Evolutionary conservation across 768 basidiomycete species (phyloP).

Genomic region (Ramaria sp.): DNA sequence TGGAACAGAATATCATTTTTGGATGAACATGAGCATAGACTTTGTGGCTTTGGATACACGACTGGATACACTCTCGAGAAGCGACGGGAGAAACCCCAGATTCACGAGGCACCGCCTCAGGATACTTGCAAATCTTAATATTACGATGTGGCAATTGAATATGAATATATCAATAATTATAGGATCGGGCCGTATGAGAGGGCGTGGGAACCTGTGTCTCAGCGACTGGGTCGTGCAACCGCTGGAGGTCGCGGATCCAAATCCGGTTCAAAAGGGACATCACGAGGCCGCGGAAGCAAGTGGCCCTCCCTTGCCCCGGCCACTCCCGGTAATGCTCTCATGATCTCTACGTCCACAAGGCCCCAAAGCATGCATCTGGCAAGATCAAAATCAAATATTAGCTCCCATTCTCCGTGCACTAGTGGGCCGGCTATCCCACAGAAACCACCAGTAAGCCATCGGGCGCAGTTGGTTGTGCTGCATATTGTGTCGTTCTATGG

Average conservation of each 20-base stretch:
- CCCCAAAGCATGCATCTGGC: background rate
- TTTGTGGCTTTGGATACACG: no score
- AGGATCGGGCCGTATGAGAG: no score
- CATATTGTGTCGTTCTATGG: no score
- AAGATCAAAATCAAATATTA: background rate
- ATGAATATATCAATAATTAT: no score
- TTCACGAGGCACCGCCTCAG: no score
- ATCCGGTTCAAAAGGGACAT: constrained; percentile 7
- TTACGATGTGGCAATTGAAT: no score
- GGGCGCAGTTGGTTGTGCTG: no score
- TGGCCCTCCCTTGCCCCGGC: background rate
- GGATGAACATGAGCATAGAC: no score
- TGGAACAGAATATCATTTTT: no score
- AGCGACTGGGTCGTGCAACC: background rate
- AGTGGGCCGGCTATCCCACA: background rate
- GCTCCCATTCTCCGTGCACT: background rate
- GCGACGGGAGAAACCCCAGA: no score
- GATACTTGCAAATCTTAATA: no score
- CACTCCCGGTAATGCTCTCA: background rate
- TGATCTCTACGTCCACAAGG: background rate
- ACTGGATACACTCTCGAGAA: no score
- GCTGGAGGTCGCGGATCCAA: constrained; percentile 5
- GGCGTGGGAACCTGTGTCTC: background rate
- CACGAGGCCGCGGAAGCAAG: constrained; percentile 9
- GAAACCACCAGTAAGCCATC: background rate